Evolutionary conservation across 73 alveolate species (phyloP).

Genomic region (Diophrys sp.): DNA sequence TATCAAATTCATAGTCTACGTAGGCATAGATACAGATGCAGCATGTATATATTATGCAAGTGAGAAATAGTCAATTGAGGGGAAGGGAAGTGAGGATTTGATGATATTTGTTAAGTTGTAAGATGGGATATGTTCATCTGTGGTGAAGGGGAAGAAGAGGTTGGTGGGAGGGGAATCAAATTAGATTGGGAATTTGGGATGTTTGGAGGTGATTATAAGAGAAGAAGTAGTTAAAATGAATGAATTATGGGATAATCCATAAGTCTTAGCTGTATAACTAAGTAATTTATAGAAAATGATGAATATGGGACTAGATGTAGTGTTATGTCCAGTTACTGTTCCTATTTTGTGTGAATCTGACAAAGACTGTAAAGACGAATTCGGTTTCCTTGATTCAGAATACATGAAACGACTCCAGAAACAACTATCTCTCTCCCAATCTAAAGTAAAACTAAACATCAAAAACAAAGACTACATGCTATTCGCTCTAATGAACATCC

Average conservation of each 20-base stretch:
- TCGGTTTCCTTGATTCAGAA: not conserved
- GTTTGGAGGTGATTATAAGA: not conserved
- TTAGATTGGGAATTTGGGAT: not conserved
- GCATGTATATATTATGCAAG: not conserved
- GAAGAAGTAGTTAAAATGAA: not conserved
- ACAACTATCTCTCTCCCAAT: too few species aligned
- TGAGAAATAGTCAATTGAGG: not conserved
- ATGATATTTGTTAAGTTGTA: not conserved
- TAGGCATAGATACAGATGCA: conserved; percentile 4
- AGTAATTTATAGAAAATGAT: not conserved
- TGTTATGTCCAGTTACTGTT: not conserved
- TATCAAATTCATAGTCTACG: not conserved
- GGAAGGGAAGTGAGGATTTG: not conserved
- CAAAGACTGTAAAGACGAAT: not conserved
- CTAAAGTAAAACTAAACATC: too few species aligned
- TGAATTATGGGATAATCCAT: conserved; percentile 3
- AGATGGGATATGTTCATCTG: not conserved
- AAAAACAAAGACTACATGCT: too few species aligned
- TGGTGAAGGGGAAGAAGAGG: not conserved
- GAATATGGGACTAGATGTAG: not conserved
- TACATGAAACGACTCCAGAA: too few species aligned
- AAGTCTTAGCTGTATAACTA: not conserved
- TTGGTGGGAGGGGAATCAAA: not conserved
- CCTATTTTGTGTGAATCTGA: not conserved
- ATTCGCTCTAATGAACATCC: too few species aligned